phyloP scores from a whole-genome alignment of 2,329 filamentous ascomycete species.

The Graphilbum sp. region DNA sequence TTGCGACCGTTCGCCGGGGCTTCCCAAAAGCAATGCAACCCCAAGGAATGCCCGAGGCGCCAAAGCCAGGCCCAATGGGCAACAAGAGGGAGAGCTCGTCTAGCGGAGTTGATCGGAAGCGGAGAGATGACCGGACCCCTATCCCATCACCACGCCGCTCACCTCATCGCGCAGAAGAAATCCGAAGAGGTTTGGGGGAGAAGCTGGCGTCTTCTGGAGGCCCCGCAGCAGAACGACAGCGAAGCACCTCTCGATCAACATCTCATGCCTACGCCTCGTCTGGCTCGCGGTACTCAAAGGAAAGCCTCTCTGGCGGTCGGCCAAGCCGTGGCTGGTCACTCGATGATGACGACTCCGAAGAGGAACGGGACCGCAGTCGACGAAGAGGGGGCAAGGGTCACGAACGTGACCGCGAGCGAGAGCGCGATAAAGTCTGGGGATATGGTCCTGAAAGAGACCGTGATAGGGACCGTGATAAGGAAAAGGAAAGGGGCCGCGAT shows the following conservation, averaged over 20 bases:
- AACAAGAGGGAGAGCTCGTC: conserved; percentile 7
- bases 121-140: conserved; percentile 3
- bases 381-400: conserved; percentile 10
- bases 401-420: conserved; percentile 16
- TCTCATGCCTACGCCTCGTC: not conserved
- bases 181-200: conserved; percentile 22
- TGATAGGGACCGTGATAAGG: too few relatives aligned
- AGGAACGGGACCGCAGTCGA: conserved; percentile 14
- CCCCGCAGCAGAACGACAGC: conserved; percentile 20
- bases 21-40: conserved; percentile 9
- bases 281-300: conserved; percentile 20
- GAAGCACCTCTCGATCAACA: conserved; percentile 8
- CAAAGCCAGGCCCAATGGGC: conserved; percentile 11
- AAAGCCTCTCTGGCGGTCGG: conserved; percentile 23
- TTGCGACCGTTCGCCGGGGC: conserved; percentile 18
- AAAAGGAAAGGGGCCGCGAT: too few relatives aligned
- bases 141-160: conserved; percentile 4
- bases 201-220: conserved; percentile 22
- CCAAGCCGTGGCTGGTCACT: conserved; percentile 26
- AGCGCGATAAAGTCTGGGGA: too few relatives aligned
- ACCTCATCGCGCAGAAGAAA: conserved; percentile 17
- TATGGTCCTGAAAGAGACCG: too few relatives aligned
- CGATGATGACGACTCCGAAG: conserved; percentile 14
- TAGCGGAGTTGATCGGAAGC: conserved; percentile 5
- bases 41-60: conserved; percentile 14